Evolutionary conservation across 139 green algal species (phyloP).

Genomic region (Chlamydomonas urium): DNA sequence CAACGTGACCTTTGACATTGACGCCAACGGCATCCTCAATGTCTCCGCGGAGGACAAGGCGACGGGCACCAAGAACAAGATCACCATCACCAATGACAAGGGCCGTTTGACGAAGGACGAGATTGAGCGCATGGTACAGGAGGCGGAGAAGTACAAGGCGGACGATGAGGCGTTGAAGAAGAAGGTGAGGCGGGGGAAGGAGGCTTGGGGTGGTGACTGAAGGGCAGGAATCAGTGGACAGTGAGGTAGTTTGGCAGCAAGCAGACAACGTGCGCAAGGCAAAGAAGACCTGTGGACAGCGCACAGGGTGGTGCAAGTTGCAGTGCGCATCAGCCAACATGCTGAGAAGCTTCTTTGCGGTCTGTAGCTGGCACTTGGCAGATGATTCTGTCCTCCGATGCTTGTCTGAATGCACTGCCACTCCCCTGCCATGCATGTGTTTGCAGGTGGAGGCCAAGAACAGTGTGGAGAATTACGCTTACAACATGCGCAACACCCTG

Average conservation of each 20-base stretch:
- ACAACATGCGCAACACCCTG: conserved; percentile 89
- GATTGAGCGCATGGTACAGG: conserved; percentile 96
- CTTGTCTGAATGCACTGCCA: too few relatives aligned
- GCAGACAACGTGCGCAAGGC: too few relatives aligned
- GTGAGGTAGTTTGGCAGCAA: too few relatives aligned
- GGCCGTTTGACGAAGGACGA: conserved; percentile 96
- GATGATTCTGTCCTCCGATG: too few relatives aligned
- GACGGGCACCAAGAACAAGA: conserved; percentile 94
- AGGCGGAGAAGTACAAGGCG: conserved; percentile 97
- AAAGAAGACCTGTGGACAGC: too few relatives aligned
- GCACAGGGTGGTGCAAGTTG: background rate
- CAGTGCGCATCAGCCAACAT: too few relatives aligned
- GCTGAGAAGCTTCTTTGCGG: too few relatives aligned
- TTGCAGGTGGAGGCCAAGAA: conserved; percentile 82
- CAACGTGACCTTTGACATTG: conserved; percentile 95
- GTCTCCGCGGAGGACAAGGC: conserved; percentile 96
- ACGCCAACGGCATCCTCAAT: conserved; percentile 99
- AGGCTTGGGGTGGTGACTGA: too few relatives aligned
- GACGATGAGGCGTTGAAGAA: conserved; percentile 90
- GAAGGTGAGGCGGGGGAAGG: conserved; percentile 49
- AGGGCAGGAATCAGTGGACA: too few relatives aligned
- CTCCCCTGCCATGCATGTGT: too few relatives aligned
- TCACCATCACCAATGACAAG: conserved; percentile 99
- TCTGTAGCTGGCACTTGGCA: too few relatives aligned
- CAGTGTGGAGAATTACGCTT: conserved; percentile 81